These are phyloP conservation scores for Somion occarium DNA, from an alignment of 1,284 basidiomycete species.

Conservation along the genomic window DNA sequence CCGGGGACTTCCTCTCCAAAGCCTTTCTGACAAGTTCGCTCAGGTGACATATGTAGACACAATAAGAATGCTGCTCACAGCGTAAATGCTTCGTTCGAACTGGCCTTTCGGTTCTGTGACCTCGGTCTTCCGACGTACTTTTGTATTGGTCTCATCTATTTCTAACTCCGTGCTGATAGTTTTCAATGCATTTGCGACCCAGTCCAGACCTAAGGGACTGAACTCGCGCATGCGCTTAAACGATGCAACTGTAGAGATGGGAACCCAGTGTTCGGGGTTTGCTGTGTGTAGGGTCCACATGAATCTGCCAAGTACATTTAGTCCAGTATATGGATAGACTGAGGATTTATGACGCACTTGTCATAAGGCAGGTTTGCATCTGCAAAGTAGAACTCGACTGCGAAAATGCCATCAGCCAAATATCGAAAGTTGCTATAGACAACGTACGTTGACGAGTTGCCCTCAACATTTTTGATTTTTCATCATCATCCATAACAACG, in stretches of 20 bases:
- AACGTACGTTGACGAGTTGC: constrained; percentile 45
- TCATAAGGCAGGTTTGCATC: constrained; percentile 96
- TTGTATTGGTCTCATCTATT: constrained; percentile 69
- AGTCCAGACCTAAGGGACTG: constrained; percentile 51
- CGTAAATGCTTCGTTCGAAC: constrained; percentile 80
- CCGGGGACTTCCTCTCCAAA: constrained; percentile 74
- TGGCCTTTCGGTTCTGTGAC: constrained; percentile 70
- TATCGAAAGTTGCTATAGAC: not conserved
- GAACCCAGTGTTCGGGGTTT: constrained; percentile 86
- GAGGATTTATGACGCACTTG: constrained; percentile 48
- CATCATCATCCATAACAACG: constrained; percentile 14
- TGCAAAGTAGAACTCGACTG: constrained; percentile 98
- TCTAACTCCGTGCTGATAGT: constrained; percentile 62
- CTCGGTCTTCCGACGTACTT: constrained; percentile 71
- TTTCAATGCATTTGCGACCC: constrained; percentile 65
- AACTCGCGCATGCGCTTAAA: constrained; percentile 96
- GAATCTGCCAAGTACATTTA: constrained; percentile 54
- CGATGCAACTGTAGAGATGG: constrained; percentile 82
- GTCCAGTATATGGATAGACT: not conserved
- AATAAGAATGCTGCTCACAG: constrained; percentile 47
- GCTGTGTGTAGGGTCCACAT: constrained; percentile 88
- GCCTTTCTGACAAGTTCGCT: constrained; percentile 66
- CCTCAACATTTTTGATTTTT: constrained; percentile 33
- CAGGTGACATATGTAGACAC: not conserved
- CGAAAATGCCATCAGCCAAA: constrained; percentile 1